These are phyloP conservation scores for Penicillium sp. DNA, from an alignment of 2,329 filamentous ascomycete genomes.

Conservation along the genomic window DNA sequence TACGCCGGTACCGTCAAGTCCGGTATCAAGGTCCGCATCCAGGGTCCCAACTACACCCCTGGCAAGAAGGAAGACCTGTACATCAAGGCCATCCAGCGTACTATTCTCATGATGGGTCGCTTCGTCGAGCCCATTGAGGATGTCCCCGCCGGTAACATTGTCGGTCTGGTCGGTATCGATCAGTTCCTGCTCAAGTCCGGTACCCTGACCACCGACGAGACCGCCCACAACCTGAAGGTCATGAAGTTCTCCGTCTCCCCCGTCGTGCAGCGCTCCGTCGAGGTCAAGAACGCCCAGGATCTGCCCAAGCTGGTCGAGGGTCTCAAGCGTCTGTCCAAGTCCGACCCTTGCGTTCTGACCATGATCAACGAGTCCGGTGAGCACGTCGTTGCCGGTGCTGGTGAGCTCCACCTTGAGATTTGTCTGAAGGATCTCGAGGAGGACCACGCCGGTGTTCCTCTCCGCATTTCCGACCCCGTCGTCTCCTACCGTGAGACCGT, in stretches of 20 bases:
- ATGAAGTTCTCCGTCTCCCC: conserved; percentile 99
- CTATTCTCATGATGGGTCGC: conserved; percentile 99
- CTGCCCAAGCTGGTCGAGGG: conserved; percentile 99
- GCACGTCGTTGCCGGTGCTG: conserved; percentile 98
- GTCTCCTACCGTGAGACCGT: conserved; percentile 99
- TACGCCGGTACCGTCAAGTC: conserved; percentile 98
- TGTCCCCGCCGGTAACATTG: conserved; percentile 99
- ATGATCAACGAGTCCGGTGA: conserved; percentile 89
- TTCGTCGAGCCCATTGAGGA: conserved; percentile 99
- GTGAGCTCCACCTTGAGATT: conserved; percentile 99
- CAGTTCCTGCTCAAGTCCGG: conserved; percentile 99
- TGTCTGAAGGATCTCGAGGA: conserved; percentile 99
- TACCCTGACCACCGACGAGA: conserved; percentile 96
- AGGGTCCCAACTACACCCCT: conserved; percentile 97
- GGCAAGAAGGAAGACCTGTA: conserved; percentile 99
- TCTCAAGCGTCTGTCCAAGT: conserved; percentile 99
- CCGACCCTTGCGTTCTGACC: conserved; percentile 96
- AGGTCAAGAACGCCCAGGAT: conserved; percentile 99
- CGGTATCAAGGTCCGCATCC: conserved; percentile 99
- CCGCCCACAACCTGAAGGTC: conserved; percentile 99
- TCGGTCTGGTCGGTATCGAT: conserved; percentile 98
- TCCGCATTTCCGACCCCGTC: conserved; percentile 97
- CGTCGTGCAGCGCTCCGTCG: conserved; percentile 96
- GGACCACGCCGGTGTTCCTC: conserved; percentile 97
- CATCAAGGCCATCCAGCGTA: conserved; percentile 99